These are phyloP conservation scores for Citrullus amarus DNA, from an alignment of 306 rosid species.

Conservation along the genomic window DNA sequence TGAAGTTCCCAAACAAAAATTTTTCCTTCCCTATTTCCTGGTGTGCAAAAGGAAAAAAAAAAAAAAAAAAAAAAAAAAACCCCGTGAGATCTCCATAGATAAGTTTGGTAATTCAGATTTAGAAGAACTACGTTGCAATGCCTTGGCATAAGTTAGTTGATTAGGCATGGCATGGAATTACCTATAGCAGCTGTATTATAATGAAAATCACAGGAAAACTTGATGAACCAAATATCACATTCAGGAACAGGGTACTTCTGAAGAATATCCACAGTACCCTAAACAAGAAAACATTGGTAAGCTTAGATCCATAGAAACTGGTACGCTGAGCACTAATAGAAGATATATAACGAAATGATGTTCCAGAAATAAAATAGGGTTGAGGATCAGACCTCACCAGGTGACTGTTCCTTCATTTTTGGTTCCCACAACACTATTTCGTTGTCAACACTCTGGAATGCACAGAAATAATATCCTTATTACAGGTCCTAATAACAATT, in stretches of 20 bases:
- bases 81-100: not conserved
- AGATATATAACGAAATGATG: not conserved
- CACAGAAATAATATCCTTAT: slow-evolving; percentile 5
- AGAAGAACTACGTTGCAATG: not conserved
- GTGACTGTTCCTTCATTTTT: slow-evolving; percentile 81
- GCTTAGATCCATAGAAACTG: not conserved
- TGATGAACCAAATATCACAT: slow-evolving; percentile 97
- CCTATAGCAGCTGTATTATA: slow-evolving; percentile 72
- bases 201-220: slow-evolving; percentile 89
- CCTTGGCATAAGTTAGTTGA: not conserved
- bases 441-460: slow-evolving; percentile 82
- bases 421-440: slow-evolving; percentile 97
- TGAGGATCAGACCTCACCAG: slow-evolving; percentile 67
- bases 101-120: not conserved
- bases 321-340: not conserved
- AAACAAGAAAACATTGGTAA: slow-evolving; percentile 10
- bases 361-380: slow-evolving; percentile 1
- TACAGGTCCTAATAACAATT: not conserved
- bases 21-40: slow-evolving; percentile 92
- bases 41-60: not conserved
- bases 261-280: slow-evolving; percentile 85
- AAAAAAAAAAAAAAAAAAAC: not conserved
- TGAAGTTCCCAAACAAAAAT: slow-evolving; percentile 91
- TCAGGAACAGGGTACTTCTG: slow-evolving; percentile 95
- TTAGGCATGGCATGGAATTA: slow-evolving; percentile 9